Conservation (phyloP, 208 protist species). For the Histomonas meleagridis region DNA sequence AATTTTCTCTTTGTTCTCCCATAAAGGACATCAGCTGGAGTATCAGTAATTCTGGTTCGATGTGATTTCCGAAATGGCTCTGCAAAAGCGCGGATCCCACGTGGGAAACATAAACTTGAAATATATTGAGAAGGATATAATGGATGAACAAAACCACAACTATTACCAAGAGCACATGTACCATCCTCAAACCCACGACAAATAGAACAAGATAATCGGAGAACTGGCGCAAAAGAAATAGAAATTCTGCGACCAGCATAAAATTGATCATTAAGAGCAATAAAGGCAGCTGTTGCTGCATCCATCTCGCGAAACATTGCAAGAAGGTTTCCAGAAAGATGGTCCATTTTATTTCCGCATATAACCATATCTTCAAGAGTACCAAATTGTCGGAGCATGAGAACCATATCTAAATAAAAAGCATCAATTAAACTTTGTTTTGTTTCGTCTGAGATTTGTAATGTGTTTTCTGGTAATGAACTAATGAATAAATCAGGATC, state of each 20-base stretch:
- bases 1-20: too few relatives aligned
- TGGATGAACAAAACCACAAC: background rate
- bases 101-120: background rate
- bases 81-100: background rate
- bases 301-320: background rate
- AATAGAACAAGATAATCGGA: background rate
- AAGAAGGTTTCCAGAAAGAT: background rate
- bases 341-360: background rate
- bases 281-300: background rate
- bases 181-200: background rate
- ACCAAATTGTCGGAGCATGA: background rate
- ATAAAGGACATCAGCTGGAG: background rate
- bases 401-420: background rate
- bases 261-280: conserved; percentile 19
- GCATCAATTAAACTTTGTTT: background rate
- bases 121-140: background rate
- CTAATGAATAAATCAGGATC: background rate
- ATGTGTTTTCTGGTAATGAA: background rate
- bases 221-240: background rate
- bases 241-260: background rate
- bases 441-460: background rate
- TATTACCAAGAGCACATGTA: background rate
- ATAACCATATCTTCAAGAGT: conserved; percentile 11
- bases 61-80: background rate
- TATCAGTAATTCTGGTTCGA: background rate